Evolutionary conservation across 116 monocot species (phyloP).

Genomic region (Posidonia oceanica): DNA sequence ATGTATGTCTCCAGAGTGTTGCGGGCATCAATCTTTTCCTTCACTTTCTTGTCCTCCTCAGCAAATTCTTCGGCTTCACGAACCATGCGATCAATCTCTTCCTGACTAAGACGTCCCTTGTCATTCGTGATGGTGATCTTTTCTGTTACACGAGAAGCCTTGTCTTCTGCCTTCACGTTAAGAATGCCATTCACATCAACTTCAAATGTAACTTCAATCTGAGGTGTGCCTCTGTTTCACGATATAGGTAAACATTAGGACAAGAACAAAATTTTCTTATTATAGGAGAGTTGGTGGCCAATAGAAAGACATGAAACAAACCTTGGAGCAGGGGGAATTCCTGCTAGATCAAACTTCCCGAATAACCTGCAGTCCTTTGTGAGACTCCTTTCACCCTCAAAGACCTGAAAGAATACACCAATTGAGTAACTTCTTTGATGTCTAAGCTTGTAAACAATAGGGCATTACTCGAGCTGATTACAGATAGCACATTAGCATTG

Average conservation of each 20-base stretch:
- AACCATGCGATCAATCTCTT: slow-evolving; percentile 54
- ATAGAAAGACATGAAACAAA: slow-evolving; percentile 3
- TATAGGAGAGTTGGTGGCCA: background rate
- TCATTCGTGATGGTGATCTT: slow-evolving; percentile 69
- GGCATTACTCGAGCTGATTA: too few species aligned
- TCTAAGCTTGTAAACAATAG: too few species aligned
- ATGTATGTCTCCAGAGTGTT: slow-evolving; percentile 44
- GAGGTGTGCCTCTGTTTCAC: slow-evolving; percentile 49
- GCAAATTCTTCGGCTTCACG: slow-evolving; percentile 49
- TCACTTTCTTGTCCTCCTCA: slow-evolving; percentile 46
- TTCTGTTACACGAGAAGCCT: slow-evolving; percentile 35
- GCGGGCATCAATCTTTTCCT: slow-evolving; percentile 48
- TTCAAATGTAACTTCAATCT: slow-evolving; percentile 57
- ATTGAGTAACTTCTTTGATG: too few species aligned
- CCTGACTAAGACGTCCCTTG: slow-evolving; percentile 51
- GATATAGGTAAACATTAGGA: background rate
- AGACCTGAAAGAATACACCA: slow-evolving; percentile 17
- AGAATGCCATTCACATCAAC: slow-evolving; percentile 72
- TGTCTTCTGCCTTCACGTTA: slow-evolving; percentile 66
- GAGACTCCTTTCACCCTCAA: slow-evolving; percentile 49
- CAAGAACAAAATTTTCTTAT: background rate
- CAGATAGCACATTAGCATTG: too few species aligned
- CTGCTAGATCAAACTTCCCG: slow-evolving; percentile 54
- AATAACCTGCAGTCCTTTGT: slow-evolving; percentile 51
- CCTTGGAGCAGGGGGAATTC: slow-evolving; percentile 55